These are phyloP conservation scores for Coprinopsis strossmayeri DNA, from an alignment of 768 basidiomycete genomes.

Conservation along the genomic window DNA sequence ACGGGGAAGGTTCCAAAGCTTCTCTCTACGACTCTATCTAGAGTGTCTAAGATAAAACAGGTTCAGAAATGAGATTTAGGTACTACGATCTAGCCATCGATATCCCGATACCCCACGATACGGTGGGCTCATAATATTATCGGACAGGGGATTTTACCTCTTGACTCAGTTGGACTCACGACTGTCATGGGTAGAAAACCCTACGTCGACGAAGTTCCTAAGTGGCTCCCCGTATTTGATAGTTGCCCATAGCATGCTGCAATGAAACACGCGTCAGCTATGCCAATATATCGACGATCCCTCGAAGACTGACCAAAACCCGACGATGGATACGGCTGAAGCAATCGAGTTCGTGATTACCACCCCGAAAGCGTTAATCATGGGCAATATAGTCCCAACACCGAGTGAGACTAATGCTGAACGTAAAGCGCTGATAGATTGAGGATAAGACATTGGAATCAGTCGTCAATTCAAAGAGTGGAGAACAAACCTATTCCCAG, in stretches of 20 bases:
- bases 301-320: constrained; percentile 31
- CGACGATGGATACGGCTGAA: constrained; percentile 31
- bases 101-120: too few relatives aligned
- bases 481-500: constrained; percentile 37
- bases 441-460: background rate
- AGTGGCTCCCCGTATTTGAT: constrained; percentile 41
- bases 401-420: constrained; percentile 25
- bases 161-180: too few relatives aligned
- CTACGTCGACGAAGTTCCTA: constrained; percentile 17
- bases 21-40: too few relatives aligned
- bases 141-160: too few relatives aligned
- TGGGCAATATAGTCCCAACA: constrained; percentile 32
- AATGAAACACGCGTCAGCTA: background rate
- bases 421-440: constrained; percentile 23
- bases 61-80: too few relatives aligned
- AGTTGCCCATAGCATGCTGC: constrained; percentile 38
- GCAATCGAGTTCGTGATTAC: constrained; percentile 31
- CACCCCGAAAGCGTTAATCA: constrained; percentile 38
- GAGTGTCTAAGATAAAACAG: too few relatives aligned
- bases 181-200: background rate
- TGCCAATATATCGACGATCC: constrained; percentile 2
- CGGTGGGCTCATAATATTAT: too few relatives aligned
- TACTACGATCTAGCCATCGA: too few relatives aligned
- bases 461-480: background rate
- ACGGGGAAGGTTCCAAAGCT: too few relatives aligned